Evolutionary conservation across 108 stramenopile genomes (phyloP), one percentile per base, ranked within the genome.

Genomic region (Chaetoceros tenuissimus): DNA sequence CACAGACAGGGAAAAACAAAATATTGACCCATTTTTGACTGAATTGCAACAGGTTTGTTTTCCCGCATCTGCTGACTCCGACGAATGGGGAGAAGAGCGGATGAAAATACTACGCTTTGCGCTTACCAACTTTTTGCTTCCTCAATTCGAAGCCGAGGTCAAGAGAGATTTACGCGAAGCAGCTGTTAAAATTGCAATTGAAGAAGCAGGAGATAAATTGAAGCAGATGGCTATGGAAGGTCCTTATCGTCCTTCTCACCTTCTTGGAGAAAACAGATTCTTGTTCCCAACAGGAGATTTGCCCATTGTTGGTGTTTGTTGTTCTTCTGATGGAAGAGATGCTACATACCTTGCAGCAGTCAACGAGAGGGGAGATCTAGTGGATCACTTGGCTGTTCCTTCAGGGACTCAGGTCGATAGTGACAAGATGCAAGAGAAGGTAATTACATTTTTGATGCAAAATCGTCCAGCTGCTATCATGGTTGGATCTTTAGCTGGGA

Each of bases 141-240:
- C 92, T 1, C 76, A 84, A 47, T 86, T 94, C 55, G 92, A 94
- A 64, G 62, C 71, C 8, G 92, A 94, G 53, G 73, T 73, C 16
- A 73, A 80, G 21, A 75, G 80, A 30, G 87, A 94, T 51, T 56
- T 94, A 10, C 50, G 67, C 25, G 82, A 89, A 55, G 80, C 73
- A 8, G 78, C 88, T 3, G 72, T 66, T 44, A 72, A 82, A 45
- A 55, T 81, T 21, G 92, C 86, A 23, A 77, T 87, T 0, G 66
- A 67, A 29, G 79, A 73, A 43, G 86, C 92, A 25, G 80, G 77
- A 26, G 78, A 79, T 50, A 81, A 72, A 57, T 70, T 94, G 16
- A 70, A 68, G 27, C 52, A 67, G 48, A 79, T 94, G 82, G 88
- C 92, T 46, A 88, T 94, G 84, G 86, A 85, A 65, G 92, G 92